Percentiles rank a stretch among this genome's conserved stretches.
These are phyloP conservation scores for Pseudogymnoascus sp. DNA, from an alignment of 2,329 filamentous ascomycete species.

Conservation along the genomic window DNA sequence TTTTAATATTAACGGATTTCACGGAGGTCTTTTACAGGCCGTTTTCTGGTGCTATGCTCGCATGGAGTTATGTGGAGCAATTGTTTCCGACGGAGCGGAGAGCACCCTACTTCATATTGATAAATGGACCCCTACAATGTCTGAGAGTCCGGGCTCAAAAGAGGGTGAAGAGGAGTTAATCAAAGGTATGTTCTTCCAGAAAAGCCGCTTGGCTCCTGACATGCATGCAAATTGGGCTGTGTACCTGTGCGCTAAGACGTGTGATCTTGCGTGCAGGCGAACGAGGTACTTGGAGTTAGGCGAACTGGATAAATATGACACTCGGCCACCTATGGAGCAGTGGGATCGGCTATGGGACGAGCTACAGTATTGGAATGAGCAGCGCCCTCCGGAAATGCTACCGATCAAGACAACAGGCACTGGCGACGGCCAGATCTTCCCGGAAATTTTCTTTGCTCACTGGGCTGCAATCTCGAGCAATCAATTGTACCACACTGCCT, in stretches of 20 bases:
- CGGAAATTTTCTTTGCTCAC: conserved; percentile 45
- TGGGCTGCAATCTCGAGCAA: conserved; percentile 51
- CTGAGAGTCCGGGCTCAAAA: neutral
- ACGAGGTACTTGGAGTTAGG: conserved; percentile 43
- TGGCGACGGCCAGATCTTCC: conserved; percentile 36
- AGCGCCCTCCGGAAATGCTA: conserved; percentile 40
- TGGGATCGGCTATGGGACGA: conserved; percentile 45
- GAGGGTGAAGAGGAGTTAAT: neutral
- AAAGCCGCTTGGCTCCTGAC: conserved; percentile 34
- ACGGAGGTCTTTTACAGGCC: conserved; percentile 40
- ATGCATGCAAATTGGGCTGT: conserved; percentile 55
- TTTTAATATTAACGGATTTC: conserved; percentile 43
- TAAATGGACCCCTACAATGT: conserved; percentile 39
- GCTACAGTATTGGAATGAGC: conserved; percentile 41
- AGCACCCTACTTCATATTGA: conserved; percentile 43
- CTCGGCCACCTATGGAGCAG: conserved; percentile 33
- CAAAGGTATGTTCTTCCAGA: conserved; percentile 15
- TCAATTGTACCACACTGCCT: conserved; percentile 50
- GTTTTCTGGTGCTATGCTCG: conserved; percentile 53
- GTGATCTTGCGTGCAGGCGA: conserved; percentile 42
- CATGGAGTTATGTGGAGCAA: conserved; percentile 48
- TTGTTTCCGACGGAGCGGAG: conserved; percentile 44
- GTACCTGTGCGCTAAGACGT: conserved; percentile 46
- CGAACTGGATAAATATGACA: conserved; percentile 37
- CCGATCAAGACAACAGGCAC: conserved; percentile 39